These are phyloP conservation scores for Leccinum variicolor DNA, from an alignment of 768 basidiomycete species.

Conservation along the genomic window DNA sequence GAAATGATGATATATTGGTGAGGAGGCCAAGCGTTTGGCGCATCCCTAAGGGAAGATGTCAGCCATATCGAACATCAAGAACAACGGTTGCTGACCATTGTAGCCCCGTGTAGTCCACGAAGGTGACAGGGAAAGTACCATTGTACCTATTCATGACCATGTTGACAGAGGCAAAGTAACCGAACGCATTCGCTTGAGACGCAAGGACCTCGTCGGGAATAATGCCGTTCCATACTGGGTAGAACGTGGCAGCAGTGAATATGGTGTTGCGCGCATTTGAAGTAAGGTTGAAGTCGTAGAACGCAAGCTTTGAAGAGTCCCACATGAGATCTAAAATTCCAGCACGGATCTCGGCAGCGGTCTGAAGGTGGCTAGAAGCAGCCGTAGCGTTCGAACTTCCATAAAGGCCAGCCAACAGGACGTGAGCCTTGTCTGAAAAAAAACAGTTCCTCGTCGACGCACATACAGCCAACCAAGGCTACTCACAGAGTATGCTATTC, in stretches of 20 bases:
- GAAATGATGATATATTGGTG: slow-evolving; percentile 79
- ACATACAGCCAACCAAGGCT: background rate
- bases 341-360: slow-evolving; percentile 54
- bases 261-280: slow-evolving; percentile 59
- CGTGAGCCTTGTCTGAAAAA: slow-evolving; percentile 57
- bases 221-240: slow-evolving; percentile 86
- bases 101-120: slow-evolving; percentile 64
- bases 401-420: slow-evolving; percentile 61
- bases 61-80: background rate
- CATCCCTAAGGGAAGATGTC: slow-evolving; percentile 49
- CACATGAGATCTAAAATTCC: slow-evolving; percentile 86
- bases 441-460: background rate
- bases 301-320: slow-evolving; percentile 78
- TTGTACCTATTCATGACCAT: slow-evolving; percentile 83
- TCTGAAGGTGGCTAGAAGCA: slow-evolving; percentile 47
- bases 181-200: slow-evolving; percentile 59
- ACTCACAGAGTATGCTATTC: slow-evolving; percentile 82
- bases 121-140: slow-evolving; percentile 80
- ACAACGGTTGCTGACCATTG: slow-evolving; percentile 61
- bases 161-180: slow-evolving; percentile 71
- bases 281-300: slow-evolving; percentile 87
- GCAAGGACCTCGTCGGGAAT: slow-evolving; percentile 66
- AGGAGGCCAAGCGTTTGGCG: slow-evolving; percentile 88
- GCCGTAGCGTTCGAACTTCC: slow-evolving; percentile 40
- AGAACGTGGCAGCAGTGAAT: slow-evolving; percentile 76